Percentiles rank a stretch among this genome's conserved stretches.
phyloP scores from a whole-genome alignment of 202 grass and related monocot species.

The Schoenoplectus tabernaemontani region DNA sequence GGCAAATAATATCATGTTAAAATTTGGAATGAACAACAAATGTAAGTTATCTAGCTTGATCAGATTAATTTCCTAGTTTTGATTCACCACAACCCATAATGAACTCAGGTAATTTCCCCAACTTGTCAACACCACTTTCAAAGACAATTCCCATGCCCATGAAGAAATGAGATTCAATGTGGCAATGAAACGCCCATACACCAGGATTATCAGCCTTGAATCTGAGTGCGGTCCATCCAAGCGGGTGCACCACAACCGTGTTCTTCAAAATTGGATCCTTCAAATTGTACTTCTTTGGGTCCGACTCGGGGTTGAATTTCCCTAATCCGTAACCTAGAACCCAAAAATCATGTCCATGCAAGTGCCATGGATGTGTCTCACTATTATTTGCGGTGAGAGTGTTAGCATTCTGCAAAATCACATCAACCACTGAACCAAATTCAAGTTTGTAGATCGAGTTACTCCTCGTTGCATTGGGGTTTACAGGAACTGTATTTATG shows the following conservation, averaged over 20 bases:
- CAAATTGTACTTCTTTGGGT: slow-evolving; percentile 47
- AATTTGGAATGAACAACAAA: not conserved
- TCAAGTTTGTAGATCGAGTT: slow-evolving; percentile 43
- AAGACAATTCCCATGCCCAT: slow-evolving; percentile 86
- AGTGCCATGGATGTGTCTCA: slow-evolving; percentile 86
- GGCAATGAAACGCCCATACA: slow-evolving; percentile 81
- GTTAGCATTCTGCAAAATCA: slow-evolving; percentile 77
- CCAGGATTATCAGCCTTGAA: slow-evolving; percentile 67
- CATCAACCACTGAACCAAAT: slow-evolving; percentile 59
- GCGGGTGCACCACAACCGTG: slow-evolving; percentile 56
- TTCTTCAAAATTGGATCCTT: slow-evolving; percentile 56
- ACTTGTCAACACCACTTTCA: slow-evolving; percentile 51
- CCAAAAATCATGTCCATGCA: slow-evolving; percentile 90
- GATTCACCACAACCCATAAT: slow-evolving; percentile 51
- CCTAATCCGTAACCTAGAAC: slow-evolving; percentile 56
- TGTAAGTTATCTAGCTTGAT: no score
- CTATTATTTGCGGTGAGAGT: slow-evolving; percentile 34
- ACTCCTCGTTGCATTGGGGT: slow-evolving; percentile 31
- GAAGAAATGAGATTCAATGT: slow-evolving; percentile 77
- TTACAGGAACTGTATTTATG: slow-evolving; percentile 16
- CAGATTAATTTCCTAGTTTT: slow-evolving; percentile 24
- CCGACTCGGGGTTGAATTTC: slow-evolving; percentile 36
- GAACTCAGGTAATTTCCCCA: slow-evolving; percentile 20
- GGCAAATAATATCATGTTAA: not conserved
- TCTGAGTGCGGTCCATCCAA: slow-evolving; percentile 68